phyloP scores from a whole-genome alignment of 345 rosid species.

The Lagerstroemia speciosa region DNA sequence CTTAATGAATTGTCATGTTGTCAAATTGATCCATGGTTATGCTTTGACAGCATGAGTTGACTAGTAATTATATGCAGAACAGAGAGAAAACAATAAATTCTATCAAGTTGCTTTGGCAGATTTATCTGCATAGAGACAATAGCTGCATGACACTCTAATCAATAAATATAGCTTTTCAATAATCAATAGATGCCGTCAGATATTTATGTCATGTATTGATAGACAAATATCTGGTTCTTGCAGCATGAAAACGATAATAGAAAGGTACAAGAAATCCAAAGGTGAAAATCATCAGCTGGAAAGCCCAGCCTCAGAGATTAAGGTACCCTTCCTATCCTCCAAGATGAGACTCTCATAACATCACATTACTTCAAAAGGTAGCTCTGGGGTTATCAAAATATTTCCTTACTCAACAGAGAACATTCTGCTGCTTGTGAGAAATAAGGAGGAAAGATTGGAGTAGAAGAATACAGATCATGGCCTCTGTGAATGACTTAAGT shows the following conservation, averaged over 20 bases:
- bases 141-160: background rate
- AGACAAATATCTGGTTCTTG: slow-evolving; percentile 8
- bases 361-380: background rate
- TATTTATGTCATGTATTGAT: background rate
- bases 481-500: background rate
- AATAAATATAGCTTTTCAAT: background rate
- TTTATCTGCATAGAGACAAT: background rate
- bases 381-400: background rate
- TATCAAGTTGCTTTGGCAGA: background rate
- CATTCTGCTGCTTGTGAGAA: background rate
- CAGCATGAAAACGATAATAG: slow-evolving; percentile 65
- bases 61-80: background rate
- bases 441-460: background rate
- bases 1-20: background rate
- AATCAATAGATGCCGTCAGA: background rate
- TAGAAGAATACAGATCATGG: background rate
- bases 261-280: slow-evolving; percentile 52
- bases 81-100: background rate
- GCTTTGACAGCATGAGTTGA: background rate
- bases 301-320: slow-evolving; percentile 55
- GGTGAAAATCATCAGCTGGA: slow-evolving; percentile 44
- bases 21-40: background rate
- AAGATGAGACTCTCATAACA: background rate
- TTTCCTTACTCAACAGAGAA: background rate
- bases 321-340: slow-evolving; percentile 31